Evolutionary conservation across 352 stramenopile genomes (phyloP).

Genomic region (Bremia lactucae): DNA sequence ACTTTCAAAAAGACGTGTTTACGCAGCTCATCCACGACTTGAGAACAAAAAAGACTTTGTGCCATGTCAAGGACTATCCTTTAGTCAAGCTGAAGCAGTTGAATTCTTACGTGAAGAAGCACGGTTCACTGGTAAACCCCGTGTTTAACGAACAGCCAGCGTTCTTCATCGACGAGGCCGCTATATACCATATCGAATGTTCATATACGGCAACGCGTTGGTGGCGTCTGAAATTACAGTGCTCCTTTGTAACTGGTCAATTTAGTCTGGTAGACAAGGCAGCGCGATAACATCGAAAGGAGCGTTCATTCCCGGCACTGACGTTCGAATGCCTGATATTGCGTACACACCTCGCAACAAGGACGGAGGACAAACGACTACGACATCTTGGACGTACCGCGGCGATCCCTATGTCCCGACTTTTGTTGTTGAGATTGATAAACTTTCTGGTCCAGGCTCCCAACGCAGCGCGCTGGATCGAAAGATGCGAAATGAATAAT

Average conservation of each 20-base stretch:
- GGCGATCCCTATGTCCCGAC: slow-evolving; percentile 12
- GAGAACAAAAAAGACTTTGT: slow-evolving; percentile 18
- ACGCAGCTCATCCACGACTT: slow-evolving; percentile 12
- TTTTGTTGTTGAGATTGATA: slow-evolving; percentile 3
- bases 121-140: slow-evolving; percentile 9
- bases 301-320: slow-evolving; percentile 2
- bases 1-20: no score
- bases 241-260: not conserved
- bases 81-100: slow-evolving; percentile 10
- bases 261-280: slow-evolving; percentile 1
- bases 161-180: slow-evolving; percentile 18
- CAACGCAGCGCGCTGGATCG: slow-evolving; percentile 2
- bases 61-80: slow-evolving; percentile 6
- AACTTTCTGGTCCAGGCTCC: slow-evolving; percentile 1
- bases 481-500: slow-evolving; percentile 7
- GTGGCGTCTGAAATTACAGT: not conserved
- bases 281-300: slow-evolving; percentile 3
- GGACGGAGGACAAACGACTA: no score
- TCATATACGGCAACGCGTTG: slow-evolving; percentile 7
- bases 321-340: no score
- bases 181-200: slow-evolving; percentile 11
- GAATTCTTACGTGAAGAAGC: slow-evolving; percentile 10
- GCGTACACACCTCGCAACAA: no score
- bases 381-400: slow-evolving; percentile 14
- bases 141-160: slow-evolving; percentile 11